Conservation (phyloP, 768 basidiomycete species). For the Clavulina sp. region DNA sequence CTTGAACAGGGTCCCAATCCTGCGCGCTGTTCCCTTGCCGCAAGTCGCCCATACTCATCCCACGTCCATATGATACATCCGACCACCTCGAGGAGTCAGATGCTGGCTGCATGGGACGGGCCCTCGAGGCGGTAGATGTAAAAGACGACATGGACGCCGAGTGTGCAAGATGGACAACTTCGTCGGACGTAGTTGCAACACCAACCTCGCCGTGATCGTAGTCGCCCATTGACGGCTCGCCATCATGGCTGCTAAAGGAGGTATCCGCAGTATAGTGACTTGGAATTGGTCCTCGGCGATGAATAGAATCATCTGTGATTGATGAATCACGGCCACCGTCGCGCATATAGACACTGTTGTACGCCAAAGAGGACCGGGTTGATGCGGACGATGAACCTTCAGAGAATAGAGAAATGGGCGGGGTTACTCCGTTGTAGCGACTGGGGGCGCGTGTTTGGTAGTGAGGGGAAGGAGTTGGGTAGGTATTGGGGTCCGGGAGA, state of each 20-base stretch:
- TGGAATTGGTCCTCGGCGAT: constrained; percentile 1
- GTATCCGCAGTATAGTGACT: not conserved
- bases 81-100: not conserved
- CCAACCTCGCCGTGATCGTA: constrained; percentile 18
- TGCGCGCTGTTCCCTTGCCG: constrained; percentile 1
- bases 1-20: constrained; percentile 15
- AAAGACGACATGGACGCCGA: constrained; percentile 5
- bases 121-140: constrained; percentile 1
- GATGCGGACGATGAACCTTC: constrained; percentile 53
- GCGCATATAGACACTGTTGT: constrained; percentile 40
- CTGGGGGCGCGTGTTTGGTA: constrained; percentile 15
- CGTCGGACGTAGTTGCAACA: constrained; percentile 48
- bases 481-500: constrained; percentile 47
- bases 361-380: constrained; percentile 51
- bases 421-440: constrained; percentile 30
- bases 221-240: not conserved
- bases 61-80: not conserved
- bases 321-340: constrained; percentile 18
- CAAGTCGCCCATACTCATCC: not conserved
- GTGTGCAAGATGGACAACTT: constrained; percentile 34
- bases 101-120: too few species aligned
- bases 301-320: constrained; percentile 1
- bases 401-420: constrained; percentile 45
- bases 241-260: constrained; percentile 1
- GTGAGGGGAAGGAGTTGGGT: constrained; percentile 54